Evolutionary conservation across 2,329 filamentous ascomycete genomes (phyloP).

Genomic region (Thermoascus crustaceus): DNA sequence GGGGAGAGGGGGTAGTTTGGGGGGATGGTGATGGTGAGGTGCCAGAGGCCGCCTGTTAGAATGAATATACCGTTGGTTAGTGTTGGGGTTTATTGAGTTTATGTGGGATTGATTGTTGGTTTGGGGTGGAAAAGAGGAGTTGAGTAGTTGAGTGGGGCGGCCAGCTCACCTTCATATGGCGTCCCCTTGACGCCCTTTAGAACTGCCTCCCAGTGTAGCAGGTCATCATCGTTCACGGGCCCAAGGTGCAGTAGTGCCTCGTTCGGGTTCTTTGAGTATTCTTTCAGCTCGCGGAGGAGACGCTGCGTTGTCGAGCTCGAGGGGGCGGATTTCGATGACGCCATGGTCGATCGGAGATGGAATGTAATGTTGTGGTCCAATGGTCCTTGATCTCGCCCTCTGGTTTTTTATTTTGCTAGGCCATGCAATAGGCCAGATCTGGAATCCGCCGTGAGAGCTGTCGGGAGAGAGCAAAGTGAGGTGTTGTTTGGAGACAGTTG

Average conservation of each 20-base stretch:
- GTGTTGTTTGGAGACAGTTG: background rate
- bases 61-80: background rate
- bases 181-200: conserved; percentile 52
- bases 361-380: background rate
- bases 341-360: conserved; percentile 14
- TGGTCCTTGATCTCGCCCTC: background rate
- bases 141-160: no score
- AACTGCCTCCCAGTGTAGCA: conserved; percentile 54
- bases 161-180: conserved; percentile 51
- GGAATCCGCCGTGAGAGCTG: no score
- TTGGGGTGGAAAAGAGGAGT: no score
- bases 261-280: conserved; percentile 49
- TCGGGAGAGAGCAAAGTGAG: no score
- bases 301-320: conserved; percentile 45
- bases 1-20: conserved; percentile 68
- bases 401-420: no score
- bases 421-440: no score
- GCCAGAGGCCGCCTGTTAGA: conserved; percentile 64
- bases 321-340: conserved; percentile 15
- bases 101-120: conserved; percentile 7
- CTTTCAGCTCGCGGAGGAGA: conserved; percentile 53
- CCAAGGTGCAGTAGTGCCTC: conserved; percentile 49
- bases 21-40: conserved; percentile 69
- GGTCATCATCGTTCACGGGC: conserved; percentile 48
- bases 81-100: background rate